phyloP scores from a whole-genome alignment of 192 early-diverging fungal genomes.

The Dissophora globulifera region DNA sequence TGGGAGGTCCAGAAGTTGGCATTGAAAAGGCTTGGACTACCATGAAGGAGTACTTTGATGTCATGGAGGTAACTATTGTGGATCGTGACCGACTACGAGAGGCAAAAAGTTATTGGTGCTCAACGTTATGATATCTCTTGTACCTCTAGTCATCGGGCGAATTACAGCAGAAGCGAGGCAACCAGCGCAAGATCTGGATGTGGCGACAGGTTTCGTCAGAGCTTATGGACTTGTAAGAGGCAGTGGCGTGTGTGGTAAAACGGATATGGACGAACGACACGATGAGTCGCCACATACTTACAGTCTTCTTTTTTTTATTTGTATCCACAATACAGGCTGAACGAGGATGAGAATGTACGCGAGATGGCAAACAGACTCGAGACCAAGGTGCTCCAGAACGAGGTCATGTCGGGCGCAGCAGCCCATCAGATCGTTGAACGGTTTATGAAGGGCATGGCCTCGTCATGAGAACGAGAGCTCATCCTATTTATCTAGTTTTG shows the following conservation, averaged over 20 bases:
- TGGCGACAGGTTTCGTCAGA: constrained; percentile 75
- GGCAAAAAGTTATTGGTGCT: too few relatives aligned
- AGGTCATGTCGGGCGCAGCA: constrained; percentile 61
- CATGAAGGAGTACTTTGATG: constrained; percentile 67
- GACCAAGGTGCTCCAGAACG: constrained; percentile 56
- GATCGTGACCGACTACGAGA: too few relatives aligned
- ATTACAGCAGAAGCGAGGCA: constrained; percentile 58
- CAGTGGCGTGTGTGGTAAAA: background rate
- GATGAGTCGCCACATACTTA: constrained; percentile 3
- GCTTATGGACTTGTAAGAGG: constrained; percentile 63
- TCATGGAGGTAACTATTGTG: constrained; percentile 58
- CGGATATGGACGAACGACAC: too few relatives aligned
- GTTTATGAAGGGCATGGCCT: constrained; percentile 53
- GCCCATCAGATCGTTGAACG: constrained; percentile 62
- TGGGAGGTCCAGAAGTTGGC: constrained; percentile 56
- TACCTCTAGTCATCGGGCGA: constrained; percentile 52
- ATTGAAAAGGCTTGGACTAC: constrained; percentile 68
- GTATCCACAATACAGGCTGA: constrained; percentile 31
- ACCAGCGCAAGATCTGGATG: constrained; percentile 74
- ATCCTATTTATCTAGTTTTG: too few relatives aligned
- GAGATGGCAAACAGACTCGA: constrained; percentile 55
- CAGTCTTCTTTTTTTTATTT: background rate
- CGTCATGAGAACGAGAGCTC: too few relatives aligned
- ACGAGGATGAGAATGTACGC: constrained; percentile 49
- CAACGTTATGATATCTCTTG: too few relatives aligned